Evolutionary conservation across 345 rosid genomes (phyloP).

Genomic region (Schrenkiella parvula): DNA sequence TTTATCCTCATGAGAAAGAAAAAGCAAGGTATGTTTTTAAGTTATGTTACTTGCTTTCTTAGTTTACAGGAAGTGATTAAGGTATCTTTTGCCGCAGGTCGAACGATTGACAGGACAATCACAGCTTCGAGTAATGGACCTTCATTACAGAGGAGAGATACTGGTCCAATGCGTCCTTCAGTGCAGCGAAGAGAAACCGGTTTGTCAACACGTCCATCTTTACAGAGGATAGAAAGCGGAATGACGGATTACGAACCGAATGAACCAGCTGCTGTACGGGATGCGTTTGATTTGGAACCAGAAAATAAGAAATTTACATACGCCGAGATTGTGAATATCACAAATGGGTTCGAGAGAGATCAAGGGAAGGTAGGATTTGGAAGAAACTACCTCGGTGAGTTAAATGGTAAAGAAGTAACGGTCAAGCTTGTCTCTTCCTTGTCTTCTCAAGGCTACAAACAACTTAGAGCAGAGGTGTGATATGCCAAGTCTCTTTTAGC

Average conservation of each 20-base stretch:
- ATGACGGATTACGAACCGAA: slow-evolving; percentile 17
- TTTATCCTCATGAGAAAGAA: slow-evolving; percentile 15
- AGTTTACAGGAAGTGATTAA: neutral
- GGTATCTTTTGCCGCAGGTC: neutral
- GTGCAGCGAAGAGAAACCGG: slow-evolving; percentile 29
- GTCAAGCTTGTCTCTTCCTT: slow-evolving; percentile 49
- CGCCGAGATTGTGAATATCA: slow-evolving; percentile 36
- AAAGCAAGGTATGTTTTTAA: slow-evolving; percentile 5
- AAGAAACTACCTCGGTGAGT: slow-evolving; percentile 42
- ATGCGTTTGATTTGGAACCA: slow-evolving; percentile 25
- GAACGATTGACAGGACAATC: neutral
- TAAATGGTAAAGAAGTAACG: slow-evolving; percentile 48
- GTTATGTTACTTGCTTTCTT: neutral
- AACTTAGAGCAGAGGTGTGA: slow-evolving; percentile 53
- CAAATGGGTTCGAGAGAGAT: slow-evolving; percentile 40
- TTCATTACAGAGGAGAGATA: slow-evolving; percentile 28
- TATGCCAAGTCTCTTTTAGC: neutral
- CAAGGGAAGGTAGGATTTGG: slow-evolving; percentile 56
- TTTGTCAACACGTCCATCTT: slow-evolving; percentile 3
- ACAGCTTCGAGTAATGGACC: slow-evolving; percentile 25
- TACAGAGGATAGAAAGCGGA: slow-evolving; percentile 31
- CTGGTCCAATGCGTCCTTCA: slow-evolving; percentile 16
- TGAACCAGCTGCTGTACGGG: slow-evolving; percentile 14
- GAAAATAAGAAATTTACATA: slow-evolving; percentile 32
- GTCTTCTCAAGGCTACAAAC: slow-evolving; percentile 43